Evolutionary conservation across 345 rosid genomes (phyloP).

Genomic region (Rhizophora apiculata): DNA sequence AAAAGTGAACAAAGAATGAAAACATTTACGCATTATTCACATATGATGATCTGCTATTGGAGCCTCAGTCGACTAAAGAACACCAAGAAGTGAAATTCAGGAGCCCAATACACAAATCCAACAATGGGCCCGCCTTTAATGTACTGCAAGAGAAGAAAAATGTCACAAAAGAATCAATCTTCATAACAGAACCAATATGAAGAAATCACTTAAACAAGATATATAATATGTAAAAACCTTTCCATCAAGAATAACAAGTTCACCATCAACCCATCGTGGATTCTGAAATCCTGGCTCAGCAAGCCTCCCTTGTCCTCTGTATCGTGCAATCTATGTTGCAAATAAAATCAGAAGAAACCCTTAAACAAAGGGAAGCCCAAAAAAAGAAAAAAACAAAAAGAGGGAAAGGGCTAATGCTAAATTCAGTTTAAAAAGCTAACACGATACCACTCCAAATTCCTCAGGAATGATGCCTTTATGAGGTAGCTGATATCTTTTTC

Average conservation of each 20-base stretch:
- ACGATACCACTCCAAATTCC: conserved; percentile 90
- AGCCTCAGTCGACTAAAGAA: conserved; percentile 85
- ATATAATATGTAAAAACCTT: conserved; percentile 49
- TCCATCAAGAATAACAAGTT: conserved; percentile 92
- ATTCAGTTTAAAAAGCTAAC: conserved; percentile 5
- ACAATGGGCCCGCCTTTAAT: conserved; percentile 90
- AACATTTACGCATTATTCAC: conserved; percentile 20
- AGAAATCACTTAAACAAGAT: neutral
- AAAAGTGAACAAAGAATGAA: too few species aligned
- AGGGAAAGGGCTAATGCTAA: neutral
- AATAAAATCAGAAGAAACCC: conserved; percentile 12
- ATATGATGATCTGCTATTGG: conserved; percentile 38
- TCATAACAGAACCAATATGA: too few species aligned
- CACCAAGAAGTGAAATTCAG: conserved; percentile 92
- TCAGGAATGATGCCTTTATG: conserved; percentile 94
- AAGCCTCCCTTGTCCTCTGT: conserved; percentile 94
- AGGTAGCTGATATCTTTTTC: conserved; percentile 84
- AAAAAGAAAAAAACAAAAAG: neutral
- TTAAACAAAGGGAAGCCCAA: conserved; percentile 5
- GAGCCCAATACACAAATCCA: conserved; percentile 94
- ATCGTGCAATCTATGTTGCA: conserved; percentile 68
- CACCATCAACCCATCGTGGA: conserved; percentile 98
- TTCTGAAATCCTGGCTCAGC: conserved; percentile 86
- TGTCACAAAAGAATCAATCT: neutral
- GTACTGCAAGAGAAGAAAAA: conserved; percentile 47